Percentiles rank a stretch among this genome's conserved stretches.
Evolutionary conservation across 2,329 filamentous ascomycete species (phyloP).

Genomic region (Massarina eburnea): DNA sequence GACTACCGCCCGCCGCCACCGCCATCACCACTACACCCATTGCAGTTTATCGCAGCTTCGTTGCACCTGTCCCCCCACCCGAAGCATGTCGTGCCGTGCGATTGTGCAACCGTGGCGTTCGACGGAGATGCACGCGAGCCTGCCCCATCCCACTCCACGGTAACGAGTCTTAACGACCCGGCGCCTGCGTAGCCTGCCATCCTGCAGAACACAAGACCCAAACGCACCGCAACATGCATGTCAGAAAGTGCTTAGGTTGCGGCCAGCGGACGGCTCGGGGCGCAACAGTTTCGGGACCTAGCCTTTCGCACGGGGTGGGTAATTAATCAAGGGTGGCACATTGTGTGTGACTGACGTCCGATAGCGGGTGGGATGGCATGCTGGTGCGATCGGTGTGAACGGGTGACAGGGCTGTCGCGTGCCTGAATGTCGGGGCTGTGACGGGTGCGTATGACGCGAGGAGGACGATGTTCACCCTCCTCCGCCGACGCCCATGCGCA

Average conservation of each 20-base stretch:
- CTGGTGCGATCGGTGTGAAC: neutral
- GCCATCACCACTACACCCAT: no score
- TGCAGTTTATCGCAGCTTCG: neutral
- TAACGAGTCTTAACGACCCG: no score
- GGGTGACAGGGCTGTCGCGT: neutral
- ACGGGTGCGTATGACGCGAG: no score
- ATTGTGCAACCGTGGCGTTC: neutral
- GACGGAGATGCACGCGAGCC: neutral
- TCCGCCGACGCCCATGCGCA: conserved; percentile 36
- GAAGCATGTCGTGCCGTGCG: no score
- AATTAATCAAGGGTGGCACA: no score
- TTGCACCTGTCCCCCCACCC: neutral
- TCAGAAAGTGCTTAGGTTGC: neutral
- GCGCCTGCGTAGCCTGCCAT: neutral
- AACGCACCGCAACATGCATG: neutral
- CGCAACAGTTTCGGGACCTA: neutral
- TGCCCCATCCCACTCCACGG: neutral
- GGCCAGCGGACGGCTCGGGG: neutral
- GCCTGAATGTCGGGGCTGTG: no score
- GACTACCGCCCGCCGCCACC: no score
- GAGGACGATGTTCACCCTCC: conserved; percentile 14
- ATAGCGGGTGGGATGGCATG: neutral
- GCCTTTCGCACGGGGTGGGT: neutral
- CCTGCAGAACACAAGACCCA: neutral
- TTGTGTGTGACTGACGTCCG: neutral